Percentiles rank a stretch among this genome's conserved stretches.
phyloP scores from a whole-genome alignment of 2,329 filamentous ascomycete genomes.

The Colletotrichum sp. region DNA sequence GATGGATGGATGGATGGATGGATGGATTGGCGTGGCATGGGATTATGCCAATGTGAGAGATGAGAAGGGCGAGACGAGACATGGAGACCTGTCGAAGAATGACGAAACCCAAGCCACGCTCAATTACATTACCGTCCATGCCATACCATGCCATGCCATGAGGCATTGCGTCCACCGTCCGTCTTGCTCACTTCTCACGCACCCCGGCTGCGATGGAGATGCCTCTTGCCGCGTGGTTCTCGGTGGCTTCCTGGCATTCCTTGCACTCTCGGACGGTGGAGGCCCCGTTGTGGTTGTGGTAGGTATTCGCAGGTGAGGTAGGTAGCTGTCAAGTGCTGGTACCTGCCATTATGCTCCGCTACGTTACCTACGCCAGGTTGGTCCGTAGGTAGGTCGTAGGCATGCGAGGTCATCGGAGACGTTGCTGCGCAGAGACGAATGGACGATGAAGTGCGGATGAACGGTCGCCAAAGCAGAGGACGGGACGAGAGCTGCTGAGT shows the following conservation, averaged over 20 bases:
- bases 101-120: neutral
- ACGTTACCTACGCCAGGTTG: neutral
- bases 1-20: neutral
- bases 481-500: neutral
- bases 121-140: neutral
- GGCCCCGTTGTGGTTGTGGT: neutral
- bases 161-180: neutral
- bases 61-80: neutral
- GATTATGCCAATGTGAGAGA: slow-evolving; percentile 4
- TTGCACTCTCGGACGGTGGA: neutral
- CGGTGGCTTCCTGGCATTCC: neutral
- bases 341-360: neutral
- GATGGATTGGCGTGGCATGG: neutral
- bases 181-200: neutral
- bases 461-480: neutral
- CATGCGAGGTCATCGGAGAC: neutral
- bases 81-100: neutral
- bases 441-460: neutral
- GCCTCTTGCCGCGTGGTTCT: neutral
- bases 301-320: neutral
- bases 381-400: neutral
- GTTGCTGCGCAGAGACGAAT: neutral
- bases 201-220: neutral
- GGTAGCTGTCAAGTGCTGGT: neutral
- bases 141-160: neutral